Evolutionary conservation across 768 basidiomycete genomes (phyloP), one percentile per base, ranked within the genome.

Genomic region (Pulveroboletus ravenelii): DNA sequence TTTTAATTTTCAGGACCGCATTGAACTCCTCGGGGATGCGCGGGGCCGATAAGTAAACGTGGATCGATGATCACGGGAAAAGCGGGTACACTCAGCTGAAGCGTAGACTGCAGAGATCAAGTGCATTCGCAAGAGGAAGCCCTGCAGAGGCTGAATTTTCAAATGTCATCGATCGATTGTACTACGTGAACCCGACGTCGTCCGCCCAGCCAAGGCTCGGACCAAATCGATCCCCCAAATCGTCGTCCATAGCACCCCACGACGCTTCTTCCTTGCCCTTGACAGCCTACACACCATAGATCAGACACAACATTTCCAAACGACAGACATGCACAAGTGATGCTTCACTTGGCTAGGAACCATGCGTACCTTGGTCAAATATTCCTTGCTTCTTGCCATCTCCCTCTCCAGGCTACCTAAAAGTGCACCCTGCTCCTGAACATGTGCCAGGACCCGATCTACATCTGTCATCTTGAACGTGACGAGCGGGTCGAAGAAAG

Each of bases 341-440:
- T n/a, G 14, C n/a, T 14, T 32, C 31, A 12, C 30, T 12, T 20
- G 15, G 12, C 10, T 37, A 37, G 39, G 43, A 18, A 32, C 20
- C 6, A 31, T 12, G 13, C 71, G 42, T 30, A 85, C 87, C 80
- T 91, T 93, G 30, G 60, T 72, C 58, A 92, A 62, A 54, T 82
- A 92, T 41, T 91, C 90, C 59, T 75, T 85, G 64, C 82, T 85
- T 62, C 76, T 72, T 36, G 75, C 79, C 58, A 85, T 67, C 44
- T 65, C 58, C 34, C 45, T 54, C 47, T 68, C 62, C 9, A 70
- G 36, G 36, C 39, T 54, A 6, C 54, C 52, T 41, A 70, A 55
- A 5, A 57, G 38, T 10, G 56, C 17, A 6, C 61, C 61, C 27
- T 70, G 86, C 41, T 70, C 68, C 62, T 89, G 87, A 10, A 75